Base-by-base conservation (phyloP, 2,329 filamentous ascomycete genomes). In the Cladophialophora psammophila region DNA sequence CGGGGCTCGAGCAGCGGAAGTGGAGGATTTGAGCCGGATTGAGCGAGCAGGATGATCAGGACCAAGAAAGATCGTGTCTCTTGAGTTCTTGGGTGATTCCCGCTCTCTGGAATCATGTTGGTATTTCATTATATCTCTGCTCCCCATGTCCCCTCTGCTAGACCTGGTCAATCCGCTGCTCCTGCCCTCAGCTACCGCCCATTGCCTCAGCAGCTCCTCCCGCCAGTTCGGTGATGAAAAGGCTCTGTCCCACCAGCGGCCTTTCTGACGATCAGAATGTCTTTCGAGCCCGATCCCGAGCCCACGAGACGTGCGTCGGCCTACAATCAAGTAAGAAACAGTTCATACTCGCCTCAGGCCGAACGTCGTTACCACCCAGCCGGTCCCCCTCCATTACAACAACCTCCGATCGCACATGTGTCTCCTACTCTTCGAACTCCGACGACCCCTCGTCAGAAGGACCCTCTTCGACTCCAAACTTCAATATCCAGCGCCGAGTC, bases 401-500 rank as follows among this genome's bases (percentile, higher is more conserved):
- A 53, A 20, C 69, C 67, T n/a, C 55, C 57, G 34, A 48, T 61
- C 2, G 66, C 68, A 38, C 56, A 64, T 53, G 60, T 69, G 58
- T 60, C 59, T 55, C 68, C 65, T 10, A 60, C 40, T 53, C 40
- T 55, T 32, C 60, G 52, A 62, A 42, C n/a, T 13, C 56, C 54
- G 13, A 52, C 53, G 3, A n/a, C 32, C 5, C 26, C 66, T 20
- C 66, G 45, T 20, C 50, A 62, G 32, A 64, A 60, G 62, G 69
- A 69, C 12, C 57, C 52, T 10, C 65, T 57, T 48, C 65, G 70
- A 56, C 50, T 67, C 57, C 68, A 64, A 32, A 68, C 66, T 62
- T 72, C 71, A 2, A 58, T 71, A 20, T 73, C 72, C n/a, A 71
- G 71, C 56, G 67, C 60, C 12, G 68, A 66, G 53, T 73, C 72